Conservation (phyloP, 306 rosid genomes). For the Argentina anserina region DNA sequence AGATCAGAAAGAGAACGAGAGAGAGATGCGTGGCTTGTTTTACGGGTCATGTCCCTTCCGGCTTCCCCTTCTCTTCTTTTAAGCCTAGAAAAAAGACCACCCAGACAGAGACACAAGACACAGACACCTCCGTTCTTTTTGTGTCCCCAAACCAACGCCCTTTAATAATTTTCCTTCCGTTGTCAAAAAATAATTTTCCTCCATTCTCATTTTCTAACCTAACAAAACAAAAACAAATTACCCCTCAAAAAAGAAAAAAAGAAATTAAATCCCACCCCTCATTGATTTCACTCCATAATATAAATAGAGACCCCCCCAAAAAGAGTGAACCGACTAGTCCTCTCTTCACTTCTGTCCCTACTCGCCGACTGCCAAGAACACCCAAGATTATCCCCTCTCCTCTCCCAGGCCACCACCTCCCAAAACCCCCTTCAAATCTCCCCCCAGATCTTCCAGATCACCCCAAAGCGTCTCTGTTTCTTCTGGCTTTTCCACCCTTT, state of each 20-base stretch:
- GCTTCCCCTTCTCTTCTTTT: constrained; percentile 15
- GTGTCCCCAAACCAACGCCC: neutral
- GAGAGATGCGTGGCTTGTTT: constrained; percentile 32
- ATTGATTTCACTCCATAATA: neutral
- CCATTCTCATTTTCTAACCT: neutral
- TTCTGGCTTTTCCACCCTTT: neutral
- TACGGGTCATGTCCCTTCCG: constrained; percentile 32
- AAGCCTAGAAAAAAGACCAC: constrained; percentile 12
- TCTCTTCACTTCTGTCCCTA: neutral
- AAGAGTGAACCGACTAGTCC: neutral
- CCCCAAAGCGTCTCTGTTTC: neutral
- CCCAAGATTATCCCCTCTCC: neutral
- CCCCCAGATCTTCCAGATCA: neutral
- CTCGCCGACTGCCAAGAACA: constrained; percentile 1
- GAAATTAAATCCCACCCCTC: no score
- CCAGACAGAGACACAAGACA: constrained; percentile 5
- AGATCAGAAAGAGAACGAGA: neutral
- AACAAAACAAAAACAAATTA: neutral
- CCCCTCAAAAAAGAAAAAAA: neutral
- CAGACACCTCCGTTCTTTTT: constrained; percentile 17
- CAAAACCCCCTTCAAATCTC: neutral
- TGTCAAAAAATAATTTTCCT: no score
- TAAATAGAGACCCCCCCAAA: neutral
- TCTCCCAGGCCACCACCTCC: neutral
- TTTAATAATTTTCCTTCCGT: neutral